Base-by-base conservation (phyloP, 805 yeast species). In the Clavispora santaluciae region DNA sequence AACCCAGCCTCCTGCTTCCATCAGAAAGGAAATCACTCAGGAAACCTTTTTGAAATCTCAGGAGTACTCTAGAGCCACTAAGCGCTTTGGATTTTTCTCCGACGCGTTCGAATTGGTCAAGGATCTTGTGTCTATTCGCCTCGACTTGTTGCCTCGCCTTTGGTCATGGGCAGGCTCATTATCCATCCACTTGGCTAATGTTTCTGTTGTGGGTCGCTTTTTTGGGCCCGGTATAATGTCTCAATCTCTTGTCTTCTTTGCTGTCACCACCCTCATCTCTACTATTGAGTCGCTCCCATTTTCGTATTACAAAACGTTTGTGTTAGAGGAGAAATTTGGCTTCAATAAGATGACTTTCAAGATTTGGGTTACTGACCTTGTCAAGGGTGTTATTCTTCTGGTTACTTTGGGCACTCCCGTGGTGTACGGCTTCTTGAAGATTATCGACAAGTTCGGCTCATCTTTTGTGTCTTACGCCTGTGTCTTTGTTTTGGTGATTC, bases 301-400 rank as follows among this genome's bases (percentile, higher is more conserved):
- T 17, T 71, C 81, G 8, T 81, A 84, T 60, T 90, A 89, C 64
- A 69, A 76, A 43, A 83, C 84, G 53, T 93, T 93, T 67, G 90
- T 89, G 12, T 72, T 93, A 51, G 99, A 93, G 65, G 96, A 91
- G 60, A 79, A 79, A 63, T 91, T 74, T 55, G 99, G 99, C 1
- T 93, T 93, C 69, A 93, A 93, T 69, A 93, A 93, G 64, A 73
- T 78, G 51, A 91, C 97, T 3, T 45, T 73, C 13, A 65, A 70
- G 38, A 68, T 88, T 38, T 93, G 95, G 86, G 41, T 86, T 20
- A 57, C 76, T 20, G 99, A 93, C 61, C 66, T 70, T 46, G 35
- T 88, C 47, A 93, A 91, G 63, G 63, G 76, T 22, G 60, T 75
- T 29, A 43, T 70, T 1, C 66, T 93, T 36, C 60, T 77, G 24